These are phyloP conservation scores for Furculomyces boomerangus DNA, from an alignment of 371 early-diverging fungal genomes.

Conservation along the genomic window DNA sequence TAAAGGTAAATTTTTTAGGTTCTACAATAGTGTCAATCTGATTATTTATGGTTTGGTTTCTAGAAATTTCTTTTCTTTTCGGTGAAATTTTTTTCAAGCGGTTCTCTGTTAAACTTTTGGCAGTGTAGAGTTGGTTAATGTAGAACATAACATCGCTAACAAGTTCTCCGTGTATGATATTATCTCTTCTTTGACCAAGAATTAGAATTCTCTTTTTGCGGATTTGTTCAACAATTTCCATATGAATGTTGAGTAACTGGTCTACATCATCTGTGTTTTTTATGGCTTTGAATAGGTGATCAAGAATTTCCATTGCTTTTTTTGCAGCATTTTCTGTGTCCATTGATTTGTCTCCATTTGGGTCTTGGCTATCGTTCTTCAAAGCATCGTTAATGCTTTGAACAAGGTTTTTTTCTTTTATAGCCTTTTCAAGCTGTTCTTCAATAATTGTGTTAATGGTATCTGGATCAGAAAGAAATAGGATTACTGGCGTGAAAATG, in stretches of 20 bases:
- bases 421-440: slow-evolving; percentile 13
- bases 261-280: slow-evolving; percentile 42
- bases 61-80: background rate
- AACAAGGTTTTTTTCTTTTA: slow-evolving; percentile 37
- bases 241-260: slow-evolving; percentile 43
- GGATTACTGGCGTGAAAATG: slow-evolving; percentile 48
- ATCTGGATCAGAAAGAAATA: slow-evolving; percentile 61
- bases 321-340: slow-evolving; percentile 6
- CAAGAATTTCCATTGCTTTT: slow-evolving; percentile 35
- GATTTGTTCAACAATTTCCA: slow-evolving; percentile 56
- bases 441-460: slow-evolving; percentile 65
- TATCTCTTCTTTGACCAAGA: slow-evolving; percentile 43
- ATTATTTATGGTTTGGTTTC: background rate
- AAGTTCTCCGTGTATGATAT: slow-evolving; percentile 59
- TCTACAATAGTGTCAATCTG: background rate
- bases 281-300: slow-evolving; percentile 54
- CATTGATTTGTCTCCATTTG: slow-evolving; percentile 5
- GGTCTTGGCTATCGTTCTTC: slow-evolving; percentile 12
- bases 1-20: background rate
- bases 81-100: slow-evolving; percentile 40
- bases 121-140: slow-evolving; percentile 49
- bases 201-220: slow-evolving; percentile 36
- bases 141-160: slow-evolving; percentile 56
- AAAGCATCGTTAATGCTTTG: background rate
- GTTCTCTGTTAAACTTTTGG: slow-evolving; percentile 54